Percentiles rank a stretch among this genome's conserved stretches.
Evolutionary conservation across 1,284 basidiomycete genomes (phyloP).

Genomic region (Quambalaria eucalypti): DNA sequence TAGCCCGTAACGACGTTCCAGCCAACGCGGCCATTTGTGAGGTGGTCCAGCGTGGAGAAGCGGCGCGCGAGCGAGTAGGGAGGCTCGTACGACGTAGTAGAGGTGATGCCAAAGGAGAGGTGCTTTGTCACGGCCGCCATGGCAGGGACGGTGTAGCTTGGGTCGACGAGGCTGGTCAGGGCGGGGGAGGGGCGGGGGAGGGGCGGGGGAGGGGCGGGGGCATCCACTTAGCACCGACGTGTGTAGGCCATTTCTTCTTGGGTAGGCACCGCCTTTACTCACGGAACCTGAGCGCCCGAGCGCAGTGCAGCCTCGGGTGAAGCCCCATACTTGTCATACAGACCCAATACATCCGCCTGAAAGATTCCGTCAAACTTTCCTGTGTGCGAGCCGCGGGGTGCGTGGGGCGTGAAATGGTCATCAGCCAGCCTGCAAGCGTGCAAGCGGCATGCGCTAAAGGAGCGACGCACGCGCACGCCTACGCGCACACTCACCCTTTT

Average conservation of each 20-base stretch:
- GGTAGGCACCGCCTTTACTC: background rate
- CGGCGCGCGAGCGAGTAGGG: conserved; percentile 46
- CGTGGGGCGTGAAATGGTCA: background rate
- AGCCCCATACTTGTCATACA: conserved; percentile 35
- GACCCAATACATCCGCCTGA: conserved; percentile 40
- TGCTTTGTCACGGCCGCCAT: conserved; percentile 35
- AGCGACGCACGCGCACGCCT: too few relatives aligned
- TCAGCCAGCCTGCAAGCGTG: background rate
- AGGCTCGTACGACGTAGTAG: conserved; percentile 41
- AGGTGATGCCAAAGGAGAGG: conserved; percentile 37
- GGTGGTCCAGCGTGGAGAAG: conserved; percentile 47
- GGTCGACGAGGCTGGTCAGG: conserved; percentile 24
- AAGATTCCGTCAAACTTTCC: conserved; percentile 37
- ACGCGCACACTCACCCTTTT: too few relatives aligned
- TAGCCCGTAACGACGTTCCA: conserved; percentile 48
- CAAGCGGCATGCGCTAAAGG: background rate
- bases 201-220: too few relatives aligned
- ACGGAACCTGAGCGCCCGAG: conserved; percentile 39
- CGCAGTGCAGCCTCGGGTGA: conserved; percentile 28
- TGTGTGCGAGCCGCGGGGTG: too few relatives aligned
- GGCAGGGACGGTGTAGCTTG: conserved; percentile 27
- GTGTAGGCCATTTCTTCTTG: too few relatives aligned
- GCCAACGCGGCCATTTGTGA: conserved; percentile 47
- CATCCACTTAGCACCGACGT: too few relatives aligned
- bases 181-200: background rate